phyloP scores from a whole-genome alignment of 129 eudicot genomes.

The Helianthus annuus region DNA sequence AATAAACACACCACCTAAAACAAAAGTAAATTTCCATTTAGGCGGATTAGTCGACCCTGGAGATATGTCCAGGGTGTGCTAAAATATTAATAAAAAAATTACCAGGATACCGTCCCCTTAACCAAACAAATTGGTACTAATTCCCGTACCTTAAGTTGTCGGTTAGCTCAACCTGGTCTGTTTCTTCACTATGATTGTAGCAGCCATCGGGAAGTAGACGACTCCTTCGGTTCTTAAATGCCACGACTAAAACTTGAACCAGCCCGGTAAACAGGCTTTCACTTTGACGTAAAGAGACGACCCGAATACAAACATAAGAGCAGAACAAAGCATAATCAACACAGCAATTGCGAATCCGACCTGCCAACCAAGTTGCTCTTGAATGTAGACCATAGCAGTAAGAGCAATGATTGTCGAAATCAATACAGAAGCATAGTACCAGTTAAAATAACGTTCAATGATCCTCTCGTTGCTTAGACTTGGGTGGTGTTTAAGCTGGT shows the following conservation, averaged over 20 bases:
- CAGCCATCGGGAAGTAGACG: conserved; percentile 22
- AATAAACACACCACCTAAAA: no score
- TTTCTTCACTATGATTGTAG: conserved; percentile 28
- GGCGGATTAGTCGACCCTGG: no score
- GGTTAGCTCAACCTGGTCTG: conserved; percentile 27
- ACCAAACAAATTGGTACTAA: background rate
- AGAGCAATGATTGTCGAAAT: conserved; percentile 34
- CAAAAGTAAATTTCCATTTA: no score
- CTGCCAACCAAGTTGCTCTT: no score
- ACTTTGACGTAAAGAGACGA: conserved; percentile 42
- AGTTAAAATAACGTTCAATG: conserved; percentile 54
- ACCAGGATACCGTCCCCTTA: no score
- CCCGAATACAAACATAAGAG: conserved; percentile 38
- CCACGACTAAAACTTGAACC: conserved; percentile 40
- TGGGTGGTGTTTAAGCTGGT: conserved; percentile 44
- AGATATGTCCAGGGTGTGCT: no score
- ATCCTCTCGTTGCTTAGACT: conserved; percentile 34
- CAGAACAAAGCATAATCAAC: conserved; percentile 42
- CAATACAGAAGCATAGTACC: conserved; percentile 51
- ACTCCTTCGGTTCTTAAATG: conserved; percentile 39
- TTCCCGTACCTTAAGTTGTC: conserved; percentile 36
- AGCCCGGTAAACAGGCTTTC: conserved; percentile 36
- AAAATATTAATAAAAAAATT: no score
- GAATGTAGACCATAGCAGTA: conserved; percentile 49
- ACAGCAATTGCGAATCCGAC: conserved; percentile 57